Conservation (phyloP, 176 grass and related monocot genomes). For the Oryza punctata region DNA sequence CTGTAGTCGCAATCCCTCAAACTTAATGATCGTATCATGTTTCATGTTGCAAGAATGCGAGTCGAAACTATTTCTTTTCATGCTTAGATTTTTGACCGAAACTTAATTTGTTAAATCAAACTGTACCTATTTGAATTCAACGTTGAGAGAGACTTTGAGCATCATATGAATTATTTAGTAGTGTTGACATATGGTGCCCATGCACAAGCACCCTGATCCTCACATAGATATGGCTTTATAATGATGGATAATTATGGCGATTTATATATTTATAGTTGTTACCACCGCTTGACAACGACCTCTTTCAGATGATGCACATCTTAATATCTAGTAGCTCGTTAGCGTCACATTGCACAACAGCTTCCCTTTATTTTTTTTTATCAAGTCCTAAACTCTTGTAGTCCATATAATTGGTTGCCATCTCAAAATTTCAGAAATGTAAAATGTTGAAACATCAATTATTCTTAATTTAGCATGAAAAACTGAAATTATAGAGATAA, state of each 20-base stretch:
- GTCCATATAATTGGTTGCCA: no score
- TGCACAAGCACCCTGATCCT: background rate
- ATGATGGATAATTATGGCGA: background rate
- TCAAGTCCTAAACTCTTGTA: background rate
- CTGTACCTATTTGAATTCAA: background rate
- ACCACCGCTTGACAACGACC: slow-evolving; percentile 12
- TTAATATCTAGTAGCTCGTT: background rate
- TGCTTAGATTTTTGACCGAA: background rate
- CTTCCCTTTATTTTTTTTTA: background rate
- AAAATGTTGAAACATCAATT: no score
- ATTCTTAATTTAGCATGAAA: no score
- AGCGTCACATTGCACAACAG: background rate
- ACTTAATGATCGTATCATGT: background rate
- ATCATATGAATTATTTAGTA: background rate
- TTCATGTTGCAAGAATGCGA: background rate
- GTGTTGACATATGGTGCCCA: background rate
- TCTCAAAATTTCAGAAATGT: no score
- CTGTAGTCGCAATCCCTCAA: background rate
- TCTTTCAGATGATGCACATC: background rate
- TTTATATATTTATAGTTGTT: background rate
- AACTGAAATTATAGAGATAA: no score
- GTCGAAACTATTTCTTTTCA: background rate
- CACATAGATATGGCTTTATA: background rate
- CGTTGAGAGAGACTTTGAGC: background rate
- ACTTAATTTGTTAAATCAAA: background rate